These are phyloP conservation scores for Leishmania amazonensis DNA, from an alignment of 208 protist species.

Conservation along the genomic window DNA sequence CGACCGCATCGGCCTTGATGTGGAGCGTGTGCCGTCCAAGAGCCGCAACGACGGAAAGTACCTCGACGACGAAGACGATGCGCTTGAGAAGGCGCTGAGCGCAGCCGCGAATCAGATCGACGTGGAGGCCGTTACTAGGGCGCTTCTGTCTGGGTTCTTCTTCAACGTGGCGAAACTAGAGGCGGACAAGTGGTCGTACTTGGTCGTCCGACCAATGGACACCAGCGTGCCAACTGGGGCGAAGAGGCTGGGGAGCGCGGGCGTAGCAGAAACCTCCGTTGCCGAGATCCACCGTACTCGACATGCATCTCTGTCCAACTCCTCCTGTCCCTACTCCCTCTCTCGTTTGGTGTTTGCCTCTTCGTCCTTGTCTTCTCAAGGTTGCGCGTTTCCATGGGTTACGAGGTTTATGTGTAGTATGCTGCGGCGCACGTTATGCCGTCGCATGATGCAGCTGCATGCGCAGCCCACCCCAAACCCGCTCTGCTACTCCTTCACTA, in stretches of 20 bases:
- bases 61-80: constrained; percentile 13
- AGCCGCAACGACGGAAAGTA: not conserved
- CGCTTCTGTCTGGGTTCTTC: constrained; percentile 87
- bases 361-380: not conserved
- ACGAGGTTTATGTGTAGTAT: constrained; percentile 19
- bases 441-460: constrained; percentile 74
- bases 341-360: not conserved
- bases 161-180: constrained; percentile 89
- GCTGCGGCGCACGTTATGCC: constrained; percentile 46
- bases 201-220: constrained; percentile 80
- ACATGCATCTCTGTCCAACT: not conserved
- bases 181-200: constrained; percentile 73
- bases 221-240: constrained; percentile 28
- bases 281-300: constrained; percentile 61
- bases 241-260: constrained; percentile 9
- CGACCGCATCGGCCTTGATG: constrained; percentile 79
- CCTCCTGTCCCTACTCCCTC: not conserved
- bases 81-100: constrained; percentile 16
- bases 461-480: constrained; percentile 85
- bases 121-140: constrained; percentile 66
- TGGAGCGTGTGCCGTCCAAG: constrained; percentile 1
- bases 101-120: constrained; percentile 33
- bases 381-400: not conserved
- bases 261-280: constrained; percentile 27
- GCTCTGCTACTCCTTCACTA: constrained; percentile 71